Percentiles rank a stretch among this genome's conserved stretches.
Evolutionary conservation across 2,329 filamentous ascomycete species (phyloP).

Genomic region (Diaporthe nobilis): DNA sequence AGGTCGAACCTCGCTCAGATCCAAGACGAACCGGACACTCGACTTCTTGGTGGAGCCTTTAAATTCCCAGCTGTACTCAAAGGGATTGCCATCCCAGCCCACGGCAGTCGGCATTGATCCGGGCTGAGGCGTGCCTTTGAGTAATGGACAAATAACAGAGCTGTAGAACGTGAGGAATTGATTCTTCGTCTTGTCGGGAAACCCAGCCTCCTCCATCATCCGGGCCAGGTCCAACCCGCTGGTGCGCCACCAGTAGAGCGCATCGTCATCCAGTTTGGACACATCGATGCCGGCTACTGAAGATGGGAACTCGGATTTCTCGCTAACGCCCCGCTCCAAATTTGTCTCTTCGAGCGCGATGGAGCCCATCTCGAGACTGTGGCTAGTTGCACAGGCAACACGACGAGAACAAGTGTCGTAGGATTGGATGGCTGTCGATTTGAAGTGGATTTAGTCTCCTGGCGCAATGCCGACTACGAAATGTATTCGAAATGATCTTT

Average conservation of each 20-base stretch:
- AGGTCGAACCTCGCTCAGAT: constrained; percentile 8
- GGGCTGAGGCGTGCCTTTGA: neutral
- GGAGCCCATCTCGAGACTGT: constrained; percentile 17
- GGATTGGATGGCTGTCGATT: neutral
- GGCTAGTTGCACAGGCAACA: neutral
- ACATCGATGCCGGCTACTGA: constrained; percentile 23
- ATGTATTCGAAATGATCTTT: neutral
- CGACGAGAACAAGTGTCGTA: neutral
- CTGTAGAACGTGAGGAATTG: constrained; percentile 24
- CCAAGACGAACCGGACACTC: constrained; percentile 34
- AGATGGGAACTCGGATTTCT: neutral
- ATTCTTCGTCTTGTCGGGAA: constrained; percentile 9
- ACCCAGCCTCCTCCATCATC: constrained; percentile 24
- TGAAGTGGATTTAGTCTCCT: neutral
- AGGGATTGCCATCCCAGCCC: constrained; percentile 28
- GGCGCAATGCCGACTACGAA: neutral
- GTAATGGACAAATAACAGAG: constrained; percentile 28
- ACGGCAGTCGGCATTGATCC: neutral
- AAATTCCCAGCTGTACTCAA: constrained; percentile 36
- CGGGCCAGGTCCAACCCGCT: constrained; percentile 20
- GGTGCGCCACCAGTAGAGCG: constrained; percentile 33
- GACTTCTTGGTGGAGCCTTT: constrained; percentile 25
- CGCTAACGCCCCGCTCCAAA: neutral
- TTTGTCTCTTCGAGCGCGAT: neutral
- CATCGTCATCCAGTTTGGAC: constrained; percentile 14